Percentiles rank a stretch among this genome's conserved stretches.
Evolutionary conservation across 768 basidiomycete genomes (phyloP).

Genomic region (Trametes coccinea): DNA sequence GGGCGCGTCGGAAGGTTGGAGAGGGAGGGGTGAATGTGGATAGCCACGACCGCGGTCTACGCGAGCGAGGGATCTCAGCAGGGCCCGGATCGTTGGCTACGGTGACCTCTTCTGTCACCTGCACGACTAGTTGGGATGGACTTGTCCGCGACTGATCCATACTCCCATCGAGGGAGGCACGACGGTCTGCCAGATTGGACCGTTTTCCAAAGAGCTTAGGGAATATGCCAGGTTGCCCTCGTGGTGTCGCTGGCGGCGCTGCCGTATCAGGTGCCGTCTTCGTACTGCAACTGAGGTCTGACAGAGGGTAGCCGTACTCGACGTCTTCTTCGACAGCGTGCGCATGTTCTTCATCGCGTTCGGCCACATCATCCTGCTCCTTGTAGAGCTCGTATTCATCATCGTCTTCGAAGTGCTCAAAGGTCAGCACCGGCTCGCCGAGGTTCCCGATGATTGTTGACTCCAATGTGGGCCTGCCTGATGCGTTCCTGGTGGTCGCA

Average conservation of each 20-base stretch:
- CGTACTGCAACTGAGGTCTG: not conserved
- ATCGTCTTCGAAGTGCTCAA: conserved; percentile 57
- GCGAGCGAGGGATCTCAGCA: not conserved
- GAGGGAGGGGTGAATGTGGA: not conserved
- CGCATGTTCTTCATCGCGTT: not conserved
- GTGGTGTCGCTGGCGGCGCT: not conserved
- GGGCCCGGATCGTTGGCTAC: not conserved
- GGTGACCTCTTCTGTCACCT: conserved; percentile 6
- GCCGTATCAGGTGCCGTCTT: not conserved
- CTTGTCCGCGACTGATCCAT: conserved; percentile 5
- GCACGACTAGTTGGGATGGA: conserved; percentile 7
- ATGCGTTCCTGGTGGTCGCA: not conserved
- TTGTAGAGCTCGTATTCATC: conserved; percentile 45
- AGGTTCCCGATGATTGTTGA: conserved; percentile 25
- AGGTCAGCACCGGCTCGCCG: conserved; percentile 20
- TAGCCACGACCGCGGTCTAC: not conserved
- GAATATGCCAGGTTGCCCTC: not conserved
- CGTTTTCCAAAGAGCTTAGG: not conserved
- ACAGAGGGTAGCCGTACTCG: not conserved
- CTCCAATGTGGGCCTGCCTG: conserved; percentile 9
- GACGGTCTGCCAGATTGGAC: not conserved
- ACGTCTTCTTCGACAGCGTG: not conserved
- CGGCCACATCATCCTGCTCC: not conserved
- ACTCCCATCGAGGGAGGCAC: not conserved
- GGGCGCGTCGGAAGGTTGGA: not conserved